Percentiles rank a stretch among this genome's conserved stretches.
These are phyloP conservation scores for Drechslerella coelobrocha DNA, from an alignment of 2,329 filamentous ascomycete genomes.

Conservation along the genomic window DNA sequence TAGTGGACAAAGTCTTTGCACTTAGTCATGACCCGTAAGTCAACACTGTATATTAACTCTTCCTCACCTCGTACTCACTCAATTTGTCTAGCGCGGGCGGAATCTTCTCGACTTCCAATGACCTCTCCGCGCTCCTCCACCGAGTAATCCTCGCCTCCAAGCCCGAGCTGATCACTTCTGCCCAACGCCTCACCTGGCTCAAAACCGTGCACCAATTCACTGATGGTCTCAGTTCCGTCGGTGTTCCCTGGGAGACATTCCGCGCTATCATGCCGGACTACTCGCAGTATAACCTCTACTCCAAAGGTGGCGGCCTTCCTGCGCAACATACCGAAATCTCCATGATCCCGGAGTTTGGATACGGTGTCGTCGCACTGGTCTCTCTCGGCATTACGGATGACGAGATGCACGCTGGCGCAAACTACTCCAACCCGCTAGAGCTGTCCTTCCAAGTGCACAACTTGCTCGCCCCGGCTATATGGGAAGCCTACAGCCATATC, in stretches of 20 bases:
- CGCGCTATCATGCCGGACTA: constrained; percentile 37
- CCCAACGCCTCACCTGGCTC: constrained; percentile 37
- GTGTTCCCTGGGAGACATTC: constrained; percentile 38
- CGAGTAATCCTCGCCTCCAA: constrained; percentile 26
- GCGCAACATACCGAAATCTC: constrained; percentile 35
- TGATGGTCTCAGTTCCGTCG: constrained; percentile 31
- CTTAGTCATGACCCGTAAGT: constrained; percentile 31
- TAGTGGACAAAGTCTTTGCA: constrained; percentile 30
- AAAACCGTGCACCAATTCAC: constrained; percentile 36
- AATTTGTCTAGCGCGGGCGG: constrained; percentile 28
- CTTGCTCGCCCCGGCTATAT: constrained; percentile 29
- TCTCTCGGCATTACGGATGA: constrained; percentile 19
- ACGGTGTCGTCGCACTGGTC: constrained; percentile 23
- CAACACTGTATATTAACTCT: not conserved
- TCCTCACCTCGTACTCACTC: not conserved
- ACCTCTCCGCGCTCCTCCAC: constrained; percentile 30
- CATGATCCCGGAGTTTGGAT: constrained; percentile 31
- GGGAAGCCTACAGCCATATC: constrained; percentile 31
- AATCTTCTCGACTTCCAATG: constrained; percentile 43
- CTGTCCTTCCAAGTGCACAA: constrained; percentile 33
- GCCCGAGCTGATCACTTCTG: constrained; percentile 17
- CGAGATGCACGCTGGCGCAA: constrained; percentile 12
- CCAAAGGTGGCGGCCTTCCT: constrained; percentile 38
- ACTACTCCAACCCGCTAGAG: constrained; percentile 1
- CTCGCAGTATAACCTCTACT: constrained; percentile 34